These are phyloP conservation scores for Bonia amplexicaulis DNA, from an alignment of 176 grass and related monocot genomes.

Conservation along the genomic window DNA sequence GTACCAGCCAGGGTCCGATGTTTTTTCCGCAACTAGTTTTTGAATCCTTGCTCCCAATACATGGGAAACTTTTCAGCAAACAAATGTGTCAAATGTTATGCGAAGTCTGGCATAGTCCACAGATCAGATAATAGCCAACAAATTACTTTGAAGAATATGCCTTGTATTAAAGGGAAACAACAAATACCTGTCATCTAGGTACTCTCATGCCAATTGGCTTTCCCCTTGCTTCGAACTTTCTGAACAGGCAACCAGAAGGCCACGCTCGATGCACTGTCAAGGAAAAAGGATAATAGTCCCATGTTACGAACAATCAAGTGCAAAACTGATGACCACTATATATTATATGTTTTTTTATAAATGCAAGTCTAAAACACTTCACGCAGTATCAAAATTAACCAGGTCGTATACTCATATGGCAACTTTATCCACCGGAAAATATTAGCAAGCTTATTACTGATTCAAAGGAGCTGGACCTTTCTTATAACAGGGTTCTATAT, in stretches of 20 bases:
- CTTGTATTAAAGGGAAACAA: neutral
- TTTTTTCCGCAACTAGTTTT: neutral
- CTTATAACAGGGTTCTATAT: neutral
- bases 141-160: neutral
- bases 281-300: neutral
- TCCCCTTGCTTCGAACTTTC: conserved; percentile 25
- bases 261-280: conserved; percentile 58
- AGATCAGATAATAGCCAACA: neutral
- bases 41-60: neutral
- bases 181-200: neutral
- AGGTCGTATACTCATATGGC: neutral
- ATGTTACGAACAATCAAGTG: neutral
- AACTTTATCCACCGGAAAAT: neutral
- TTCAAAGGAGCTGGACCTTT: neutral
- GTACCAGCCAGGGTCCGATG: neutral
- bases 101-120: neutral
- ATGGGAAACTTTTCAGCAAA: neutral
- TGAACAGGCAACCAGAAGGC: conserved; percentile 52
- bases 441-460: neutral
- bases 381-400: neutral
- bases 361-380: neutral
- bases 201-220: conserved; percentile 5
- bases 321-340: neutral
- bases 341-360: neutral
- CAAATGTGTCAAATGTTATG: neutral